Evolutionary conservation across 352 stramenopile species (phyloP), one percentile per base, ranked within the genome.

Genomic region (Phytophthora litchii): DNA sequence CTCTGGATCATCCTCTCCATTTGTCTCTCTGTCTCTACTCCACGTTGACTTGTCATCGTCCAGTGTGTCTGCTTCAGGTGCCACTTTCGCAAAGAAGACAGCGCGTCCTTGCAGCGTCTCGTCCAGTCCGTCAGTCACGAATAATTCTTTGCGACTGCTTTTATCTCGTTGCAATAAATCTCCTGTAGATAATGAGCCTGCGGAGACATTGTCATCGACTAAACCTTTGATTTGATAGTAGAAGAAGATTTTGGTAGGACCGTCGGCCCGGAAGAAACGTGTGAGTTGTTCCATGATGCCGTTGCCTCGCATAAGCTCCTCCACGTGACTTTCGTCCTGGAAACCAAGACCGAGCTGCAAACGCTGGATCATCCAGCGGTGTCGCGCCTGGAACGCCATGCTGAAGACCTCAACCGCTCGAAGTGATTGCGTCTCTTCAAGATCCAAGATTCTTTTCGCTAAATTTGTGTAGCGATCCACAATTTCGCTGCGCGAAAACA

Each of bases 321-420:
- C 83, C 16, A 94, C 76, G 27, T 91, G 79, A 32, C 72, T 64
- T 48, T 92, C 85, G 42, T 92, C 83, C 4, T 70, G 60, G 57
- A 94, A 91, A 13, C 81, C 80, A n/a, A 94, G 67, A 6, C 76
- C 66, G 12, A 83, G 70, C 58, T 94, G 83, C 45, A 94, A 57
- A 23, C 85, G 83, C 78, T 92, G 83, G 51, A 94, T 90, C 61
- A 92, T 79, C 85, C 85, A 94, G 55, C 83, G 83, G 48, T 94
- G 85, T 16, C 85, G 79, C 38, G 81, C 85, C 65, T 94, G 85
- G 82, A 94, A 92, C 54, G 85, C 84, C 84, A 93, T 93, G 25
- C 27, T 34, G 7, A 7, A 34, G 7, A n/a, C n/a, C n/a, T n/a
- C n/a, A n/a, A n/a, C n/a, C n/a, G n/a, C n/a, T n/a, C n/a, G n/a